Base-by-base conservation (phyloP, 179 eudicot genomes). In the Corrigiola litoralis region DNA sequence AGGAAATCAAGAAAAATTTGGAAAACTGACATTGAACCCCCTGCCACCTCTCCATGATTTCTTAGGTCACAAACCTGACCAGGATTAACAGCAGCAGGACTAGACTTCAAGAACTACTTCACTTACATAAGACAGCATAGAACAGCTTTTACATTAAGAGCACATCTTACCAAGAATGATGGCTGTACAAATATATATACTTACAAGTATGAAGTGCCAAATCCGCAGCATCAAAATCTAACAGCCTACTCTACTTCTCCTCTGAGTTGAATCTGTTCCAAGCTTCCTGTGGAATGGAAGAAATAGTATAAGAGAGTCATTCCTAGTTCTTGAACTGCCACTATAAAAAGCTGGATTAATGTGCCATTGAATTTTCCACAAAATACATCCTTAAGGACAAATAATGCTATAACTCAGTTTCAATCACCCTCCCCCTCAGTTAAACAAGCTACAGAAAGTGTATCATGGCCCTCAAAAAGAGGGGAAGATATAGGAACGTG, bases 251-350 rank as follows among this genome's bases (percentile, higher is more conserved):
- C 72, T 76, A 72, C 29, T 64, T 76, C 69, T 76, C 80, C 62
- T 76, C 80, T 18, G 80, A 71, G 66, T 76, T 76, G 25, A 76
- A 76, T 60, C 76, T 72, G 70, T 67, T 76, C 80, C 80, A 76
- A 56, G 80, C 80, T 20, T 67, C 80, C 80, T 76, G 80, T 67
- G 10, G 51, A 66, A 23, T 36, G 29, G 49, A 38, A 50, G 40
- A 51, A 1, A 25, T 24, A 27, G 14, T 17, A 20, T 34, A 3
- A 4, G 17, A 54, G 24, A 14, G 13, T 16, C 2, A 9, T 38
- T 9, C 14, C 44, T 38, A 9, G 14, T 38, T 1, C 0, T 38
- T 38, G 2, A 38, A 6, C 12, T 38, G 10, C 44, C 3, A 38
- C 2, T 9, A 38, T 38, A 38, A 9, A 9, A 16, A 38, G 13